A percentile compares a stretch with the other conserved stretches of the same genome.
Evolutionary conservation across 1,139 yeast genomes (phyloP).

Genomic region (Pneumocystis oryctolagi): DNA sequence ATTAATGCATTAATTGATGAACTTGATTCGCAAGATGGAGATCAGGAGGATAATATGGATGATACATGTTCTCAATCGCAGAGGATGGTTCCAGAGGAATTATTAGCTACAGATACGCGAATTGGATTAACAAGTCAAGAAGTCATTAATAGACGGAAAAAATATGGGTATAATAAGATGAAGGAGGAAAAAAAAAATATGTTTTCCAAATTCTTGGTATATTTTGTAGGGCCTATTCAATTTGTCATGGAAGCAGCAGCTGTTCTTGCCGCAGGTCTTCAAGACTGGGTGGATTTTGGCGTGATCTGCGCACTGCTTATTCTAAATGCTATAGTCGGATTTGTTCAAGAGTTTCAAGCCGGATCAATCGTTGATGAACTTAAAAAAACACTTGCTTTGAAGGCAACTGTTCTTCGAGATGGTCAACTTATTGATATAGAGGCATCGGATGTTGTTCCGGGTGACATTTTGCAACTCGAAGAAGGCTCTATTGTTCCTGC

Average conservation of each 20-base stretch:
- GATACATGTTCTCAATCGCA: conserved; percentile 28
- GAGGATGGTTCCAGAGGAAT: conserved; percentile 76
- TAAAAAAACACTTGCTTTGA: conserved; percentile 29
- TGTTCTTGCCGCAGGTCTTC: conserved; percentile 90
- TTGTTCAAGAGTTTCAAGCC: conserved; percentile 78
- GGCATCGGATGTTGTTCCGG: conserved; percentile 63
- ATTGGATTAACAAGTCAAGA: conserved; percentile 71
- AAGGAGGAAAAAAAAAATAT: conserved; percentile 81
- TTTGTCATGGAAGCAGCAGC: conserved; percentile 99
- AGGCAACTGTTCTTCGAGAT: conserved; percentile 53
- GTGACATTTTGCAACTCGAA: conserved; percentile 63
- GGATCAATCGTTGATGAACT: conserved; percentile 35
- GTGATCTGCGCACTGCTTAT: conserved; percentile 79
- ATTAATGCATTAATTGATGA: conserved; percentile 81
- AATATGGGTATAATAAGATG: conserved; percentile 88
- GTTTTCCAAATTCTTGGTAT: conserved; percentile 71
- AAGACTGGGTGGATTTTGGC: conserved; percentile 99
- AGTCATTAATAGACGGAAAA: conserved; percentile 76
- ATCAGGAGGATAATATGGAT: conserved; percentile 38
- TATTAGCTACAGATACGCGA: conserved; percentile 73
- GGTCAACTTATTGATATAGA: conserved; percentile 47
- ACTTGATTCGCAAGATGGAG: conserved; percentile 68
- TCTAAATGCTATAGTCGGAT: conserved; percentile 90
- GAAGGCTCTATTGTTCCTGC: conserved; percentile 75
- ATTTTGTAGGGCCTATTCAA: conserved; percentile 96